phyloP scores from a whole-genome alignment of 768 basidiomycete genomes.

The Aureoboletus auriporus region DNA sequence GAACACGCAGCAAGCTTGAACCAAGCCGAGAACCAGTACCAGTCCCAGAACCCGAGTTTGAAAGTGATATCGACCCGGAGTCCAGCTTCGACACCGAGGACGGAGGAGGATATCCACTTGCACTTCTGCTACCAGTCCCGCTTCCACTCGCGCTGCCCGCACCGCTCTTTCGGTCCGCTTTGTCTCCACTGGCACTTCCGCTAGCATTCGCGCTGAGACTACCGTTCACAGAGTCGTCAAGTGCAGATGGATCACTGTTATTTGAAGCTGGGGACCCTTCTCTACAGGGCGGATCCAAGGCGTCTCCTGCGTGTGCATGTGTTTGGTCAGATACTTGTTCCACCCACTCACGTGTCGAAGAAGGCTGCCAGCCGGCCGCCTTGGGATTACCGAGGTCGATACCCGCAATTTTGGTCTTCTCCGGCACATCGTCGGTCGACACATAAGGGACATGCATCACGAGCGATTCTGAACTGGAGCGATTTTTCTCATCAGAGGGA shows the following conservation, averaged over 20 bases:
- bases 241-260: slow-evolving; percentile 22
- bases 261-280: slow-evolving; percentile 25
- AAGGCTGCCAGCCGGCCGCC: slow-evolving; percentile 19
- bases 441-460: slow-evolving; percentile 29
- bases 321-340: slow-evolving; percentile 38
- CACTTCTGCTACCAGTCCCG: slow-evolving; percentile 7
- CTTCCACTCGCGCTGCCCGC: slow-evolving; percentile 8
- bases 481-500: slow-evolving; percentile 2
- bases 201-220: slow-evolving; percentile 8
- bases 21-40: slow-evolving; percentile 22
- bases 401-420: slow-evolving; percentile 13
- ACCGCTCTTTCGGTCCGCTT: slow-evolving; percentile 8
- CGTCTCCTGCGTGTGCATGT: slow-evolving; percentile 5
- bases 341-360: slow-evolving; percentile 44
- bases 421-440: slow-evolving; percentile 8
- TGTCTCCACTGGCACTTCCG: slow-evolving; percentile 11
- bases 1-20: slow-evolving; percentile 18
- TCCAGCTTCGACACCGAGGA: slow-evolving; percentile 17
- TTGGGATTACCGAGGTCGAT: slow-evolving; percentile 18
- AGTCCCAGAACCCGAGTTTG: slow-evolving; percentile 22
- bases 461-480: slow-evolving; percentile 21
- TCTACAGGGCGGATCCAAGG: slow-evolving; percentile 2
- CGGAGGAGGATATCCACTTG: slow-evolving; percentile 6
- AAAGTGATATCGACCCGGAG: slow-evolving; percentile 22
- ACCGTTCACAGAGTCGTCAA: slow-evolving; percentile 18